Evolutionary conservation across 495 filamentous ascomycete species (phyloP).

Genomic region (Amorphotheca resinae): DNA sequence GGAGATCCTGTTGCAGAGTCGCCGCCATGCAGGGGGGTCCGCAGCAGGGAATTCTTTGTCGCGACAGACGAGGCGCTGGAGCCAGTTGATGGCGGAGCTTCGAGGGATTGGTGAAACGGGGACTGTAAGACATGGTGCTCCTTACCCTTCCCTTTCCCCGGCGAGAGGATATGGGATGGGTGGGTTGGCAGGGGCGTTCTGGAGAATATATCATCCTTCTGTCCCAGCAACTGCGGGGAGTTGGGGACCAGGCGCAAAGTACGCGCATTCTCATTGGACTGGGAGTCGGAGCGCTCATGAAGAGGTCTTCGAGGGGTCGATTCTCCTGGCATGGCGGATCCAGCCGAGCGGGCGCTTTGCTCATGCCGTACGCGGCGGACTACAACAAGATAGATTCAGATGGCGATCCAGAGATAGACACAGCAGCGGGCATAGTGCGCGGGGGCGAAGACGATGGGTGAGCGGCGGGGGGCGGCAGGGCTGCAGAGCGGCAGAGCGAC

Average conservation of each 20-base stretch:
- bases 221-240: slow-evolving; percentile 22
- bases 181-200: slow-evolving; percentile 19
- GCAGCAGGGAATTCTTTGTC: slow-evolving; percentile 9
- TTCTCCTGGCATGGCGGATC: background rate
- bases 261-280: slow-evolving; percentile 29
- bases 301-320: slow-evolving; percentile 31
- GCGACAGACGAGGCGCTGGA: slow-evolving; percentile 13
- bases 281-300: slow-evolving; percentile 41
- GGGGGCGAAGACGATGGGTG: background rate
- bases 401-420: background rate
- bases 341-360: background rate
- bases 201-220: slow-evolving; percentile 16
- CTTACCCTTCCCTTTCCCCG: slow-evolving; percentile 5
- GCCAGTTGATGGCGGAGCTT: slow-evolving; percentile 3
- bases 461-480: background rate
- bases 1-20: slow-evolving; percentile 19
- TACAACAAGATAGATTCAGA: no score
- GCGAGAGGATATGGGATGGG: slow-evolving; percentile 14
- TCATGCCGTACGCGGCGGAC: background rate
- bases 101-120: slow-evolving; percentile 10
- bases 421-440: background rate
- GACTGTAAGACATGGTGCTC: slow-evolving; percentile 6
- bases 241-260: slow-evolving; percentile 36
- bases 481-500: no score
- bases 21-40: slow-evolving; percentile 6